Base-by-base conservation (phyloP, 2,329 filamentous ascomycete species). In the Colletotrichum ledebouriae region DNA sequence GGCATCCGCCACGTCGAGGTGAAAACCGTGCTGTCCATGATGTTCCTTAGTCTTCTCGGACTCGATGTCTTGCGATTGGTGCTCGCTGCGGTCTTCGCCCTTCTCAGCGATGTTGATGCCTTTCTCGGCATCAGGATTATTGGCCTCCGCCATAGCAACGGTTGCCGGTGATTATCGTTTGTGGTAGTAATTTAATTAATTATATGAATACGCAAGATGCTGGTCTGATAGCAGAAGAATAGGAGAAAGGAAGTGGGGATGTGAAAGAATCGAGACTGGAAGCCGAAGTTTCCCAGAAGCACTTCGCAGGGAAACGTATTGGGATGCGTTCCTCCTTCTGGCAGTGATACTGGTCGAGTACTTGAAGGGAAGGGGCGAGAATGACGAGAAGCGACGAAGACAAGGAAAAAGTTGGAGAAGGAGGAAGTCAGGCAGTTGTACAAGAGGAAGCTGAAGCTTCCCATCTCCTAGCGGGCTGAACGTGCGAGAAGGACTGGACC, bases 1-100 rank as follows among this genome's bases (percentile, higher is more conserved):
- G 25, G 76, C 77, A 72, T 78, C 75, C 25, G 73, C 66, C 33
- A 72, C 71, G 63, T 78, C 72, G 59, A 75, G 57, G 17, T 71
- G 59, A 55, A 65, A 70, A 17, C 39, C 60, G 12, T 70, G 71
- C 59, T 70, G 59, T 2, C 17, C 63, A 47, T 69, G 52, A 37
- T 58, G 52, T 12, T 58, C 50, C 11, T 63, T 52, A 13, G 52
- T 29, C 12, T 55, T 42, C 22, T 70, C 56, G 15, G 56, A 13
- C 9, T 53, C 50, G 9, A 63, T 56, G 12, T 63, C 63, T 25
- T 37, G 37, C n/a, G 63, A 60, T 4, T 63, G 56, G 6, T 41
- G n/a, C 11, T 53, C 57, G 6, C 25, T 67, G 10, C 52, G 33
- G 20, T 61, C 20, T 6, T 63, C 52, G 25, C 44, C 46, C 20